phyloP scores from a whole-genome alignment of 352 stramenopile species.

The Globisporangium cederbergense region DNA sequence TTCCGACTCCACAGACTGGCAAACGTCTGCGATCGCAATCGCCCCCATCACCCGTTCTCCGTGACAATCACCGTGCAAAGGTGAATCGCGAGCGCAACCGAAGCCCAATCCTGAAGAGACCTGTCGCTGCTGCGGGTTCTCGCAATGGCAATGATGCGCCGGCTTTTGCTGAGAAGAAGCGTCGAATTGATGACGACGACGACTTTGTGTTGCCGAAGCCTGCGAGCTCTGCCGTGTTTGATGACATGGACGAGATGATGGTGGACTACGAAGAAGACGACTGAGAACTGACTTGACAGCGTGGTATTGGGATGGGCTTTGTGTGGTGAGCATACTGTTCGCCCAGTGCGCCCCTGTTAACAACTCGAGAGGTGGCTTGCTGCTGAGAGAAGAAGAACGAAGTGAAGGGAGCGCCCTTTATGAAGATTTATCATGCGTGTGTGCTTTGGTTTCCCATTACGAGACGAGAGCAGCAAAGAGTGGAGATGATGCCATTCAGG shows the following conservation, averaged over 20 bases:
- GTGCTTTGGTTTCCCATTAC: conserved; percentile 24
- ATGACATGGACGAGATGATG: conserved; percentile 73
- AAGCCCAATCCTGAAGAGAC: conserved; percentile 12
- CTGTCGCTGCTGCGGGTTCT: not conserved
- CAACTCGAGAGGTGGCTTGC: not conserved
- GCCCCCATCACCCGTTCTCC: conserved; percentile 34
- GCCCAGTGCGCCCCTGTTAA: not conserved
- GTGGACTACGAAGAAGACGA: conserved; percentile 85
- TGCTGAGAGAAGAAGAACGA: conserved; percentile 14
- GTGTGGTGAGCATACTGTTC: not conserved
- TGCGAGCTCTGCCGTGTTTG: conserved; percentile 38
- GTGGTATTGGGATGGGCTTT: not conserved
- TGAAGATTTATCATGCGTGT: conserved; percentile 43
- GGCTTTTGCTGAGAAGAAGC: conserved; percentile 14
- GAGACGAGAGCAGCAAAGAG: not conserved
- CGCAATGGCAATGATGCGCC: not conserved
- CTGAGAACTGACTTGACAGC: conserved; percentile 16
- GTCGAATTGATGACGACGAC: conserved; percentile 20
- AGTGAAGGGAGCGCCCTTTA: conserved; percentile 6
- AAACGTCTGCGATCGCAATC: conserved; percentile 24
- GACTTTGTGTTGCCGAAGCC: conserved; percentile 30
- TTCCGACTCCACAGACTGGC: not conserved
- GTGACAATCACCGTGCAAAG: conserved; percentile 10
- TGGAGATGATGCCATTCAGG: conserved; percentile 11
- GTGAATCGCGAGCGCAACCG: not conserved